Percentiles rank a stretch among this genome's conserved stretches.
Conservation (phyloP, 164 flowering plant genomes). For the Santalum album region DNA sequence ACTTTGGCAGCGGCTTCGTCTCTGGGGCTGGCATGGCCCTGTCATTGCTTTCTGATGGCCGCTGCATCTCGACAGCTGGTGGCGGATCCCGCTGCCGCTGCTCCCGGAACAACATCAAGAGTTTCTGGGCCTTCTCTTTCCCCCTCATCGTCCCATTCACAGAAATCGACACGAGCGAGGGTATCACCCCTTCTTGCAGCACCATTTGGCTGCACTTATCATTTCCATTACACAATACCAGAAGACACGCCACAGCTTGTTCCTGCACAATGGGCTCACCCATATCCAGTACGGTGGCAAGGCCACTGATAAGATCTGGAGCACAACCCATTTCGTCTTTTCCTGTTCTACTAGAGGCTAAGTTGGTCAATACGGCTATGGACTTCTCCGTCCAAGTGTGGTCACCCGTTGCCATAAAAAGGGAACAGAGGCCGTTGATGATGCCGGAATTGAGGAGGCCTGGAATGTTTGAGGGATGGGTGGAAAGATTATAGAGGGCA, state of each 20-base stretch:
- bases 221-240: slow-evolving; percentile 48
- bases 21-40: slow-evolving; percentile 16
- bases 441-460: slow-evolving; percentile 65
- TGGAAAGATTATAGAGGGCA: slow-evolving; percentile 73
- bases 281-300: slow-evolving; percentile 53
- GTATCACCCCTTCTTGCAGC: slow-evolving; percentile 91
- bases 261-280: slow-evolving; percentile 81
- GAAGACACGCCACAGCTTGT: slow-evolving; percentile 70
- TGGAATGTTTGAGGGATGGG: slow-evolving; percentile 39
- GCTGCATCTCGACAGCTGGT: slow-evolving; percentile 17
- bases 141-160: slow-evolving; percentile 85
- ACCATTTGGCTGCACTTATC: slow-evolving; percentile 68
- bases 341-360: slow-evolving; percentile 47
- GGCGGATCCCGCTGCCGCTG: slow-evolving; percentile 71
- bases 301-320: slow-evolving; percentile 41
- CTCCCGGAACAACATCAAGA: slow-evolving; percentile 77
- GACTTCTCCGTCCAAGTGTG: slow-evolving; percentile 58
- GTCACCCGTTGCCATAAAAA: slow-evolving; percentile 28
- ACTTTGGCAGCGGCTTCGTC: slow-evolving; percentile 42
- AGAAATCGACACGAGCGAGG: slow-evolving; percentile 80
- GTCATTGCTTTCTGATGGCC: slow-evolving; percentile 14
- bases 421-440: slow-evolving; percentile 39
- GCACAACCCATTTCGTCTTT: slow-evolving; percentile 42
- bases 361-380: slow-evolving; percentile 55
- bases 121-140: slow-evolving; percentile 82